Base-by-base conservation (phyloP, 2,329 filamentous ascomycete species). In the Diplodia corticola region DNA sequence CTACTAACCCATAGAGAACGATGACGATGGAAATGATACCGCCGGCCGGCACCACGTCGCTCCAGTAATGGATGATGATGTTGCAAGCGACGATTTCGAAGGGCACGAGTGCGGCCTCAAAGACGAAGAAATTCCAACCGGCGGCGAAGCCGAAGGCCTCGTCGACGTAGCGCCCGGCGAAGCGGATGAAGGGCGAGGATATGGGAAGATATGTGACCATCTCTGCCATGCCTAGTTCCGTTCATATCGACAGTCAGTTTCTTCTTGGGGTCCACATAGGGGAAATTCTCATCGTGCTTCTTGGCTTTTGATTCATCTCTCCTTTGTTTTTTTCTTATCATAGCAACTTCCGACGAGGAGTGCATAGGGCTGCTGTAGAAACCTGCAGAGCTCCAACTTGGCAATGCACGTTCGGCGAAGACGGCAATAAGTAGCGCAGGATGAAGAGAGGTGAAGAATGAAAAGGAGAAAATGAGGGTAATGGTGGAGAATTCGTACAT, bases 161-260 rank as follows among this genome's bases (percentile, higher is more conserved):
- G 70, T 92, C 90, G 33, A 92, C 89, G 70, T 87, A 92, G 54
- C 89, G 85, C 15, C 89, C 89, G 4, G 90, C 90, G 71, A 93
- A 91, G 28, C 89, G 87, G 73, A 93, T 90, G 75, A 93, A 93
- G 0, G 90, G 89, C 48, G 89, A 91, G 0, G 89, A 91, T 64
- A 93, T 90, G 7, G 91, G 90, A 2, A 91, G 80, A 69, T 90
- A 91, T 0, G 89, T 90, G 7, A 91, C 89, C 89, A 92, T 91
- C 75, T 92, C 90, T 13, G 89, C 88, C 79, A 91, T 86, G 73
- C 79, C 77, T 79, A 69, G 15, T 33, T 12, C 20, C n/a, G 1
- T 44, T 20, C 3, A n/a, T 44, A 30, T 51, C 60, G 40, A 49
- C n/a, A 22, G 51, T 28, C 33, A 40, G 30, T 40, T 30, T 15